A percentile compares a stretch with the other conserved stretches of the same genome.
phyloP scores from a whole-genome alignment of 129 eudicot species.

The Saposhnikovia divaricata region DNA sequence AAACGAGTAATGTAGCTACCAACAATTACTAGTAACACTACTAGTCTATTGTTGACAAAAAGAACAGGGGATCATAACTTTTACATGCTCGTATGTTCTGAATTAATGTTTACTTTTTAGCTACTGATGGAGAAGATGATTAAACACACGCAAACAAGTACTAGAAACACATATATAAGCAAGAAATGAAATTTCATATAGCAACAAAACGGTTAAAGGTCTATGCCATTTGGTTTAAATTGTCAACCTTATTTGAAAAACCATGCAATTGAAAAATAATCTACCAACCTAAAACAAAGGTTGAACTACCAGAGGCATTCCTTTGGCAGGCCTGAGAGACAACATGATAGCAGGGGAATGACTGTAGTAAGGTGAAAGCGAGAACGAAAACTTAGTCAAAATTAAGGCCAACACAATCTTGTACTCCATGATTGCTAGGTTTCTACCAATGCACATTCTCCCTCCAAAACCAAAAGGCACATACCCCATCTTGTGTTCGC shows the following conservation, averaged over 20 bases:
- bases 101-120: no score
- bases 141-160: neutral
- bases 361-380: conserved; percentile 57
- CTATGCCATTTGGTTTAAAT: neutral
- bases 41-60: no score
- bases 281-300: conserved; percentile 22
- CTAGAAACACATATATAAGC: neutral
- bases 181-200: neutral
- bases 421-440: conserved; percentile 70
- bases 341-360: conserved; percentile 66
- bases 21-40: no score
- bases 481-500: conserved; percentile 86
- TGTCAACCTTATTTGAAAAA: neutral
- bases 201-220: neutral
- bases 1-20: no score
- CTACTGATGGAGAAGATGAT: neutral
- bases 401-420: conserved; percentile 55
- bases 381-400: conserved; percentile 58
- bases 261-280: neutral
- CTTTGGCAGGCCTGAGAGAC: conserved; percentile 73
- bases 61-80: no score
- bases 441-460: conserved; percentile 88
- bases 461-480: conserved; percentile 96
- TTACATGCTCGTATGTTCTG: neutral
- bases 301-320: conserved; percentile 52